Evolutionary conservation across 331 rosid species (phyloP).

Genomic region (Prunus yedoensis): DNA sequence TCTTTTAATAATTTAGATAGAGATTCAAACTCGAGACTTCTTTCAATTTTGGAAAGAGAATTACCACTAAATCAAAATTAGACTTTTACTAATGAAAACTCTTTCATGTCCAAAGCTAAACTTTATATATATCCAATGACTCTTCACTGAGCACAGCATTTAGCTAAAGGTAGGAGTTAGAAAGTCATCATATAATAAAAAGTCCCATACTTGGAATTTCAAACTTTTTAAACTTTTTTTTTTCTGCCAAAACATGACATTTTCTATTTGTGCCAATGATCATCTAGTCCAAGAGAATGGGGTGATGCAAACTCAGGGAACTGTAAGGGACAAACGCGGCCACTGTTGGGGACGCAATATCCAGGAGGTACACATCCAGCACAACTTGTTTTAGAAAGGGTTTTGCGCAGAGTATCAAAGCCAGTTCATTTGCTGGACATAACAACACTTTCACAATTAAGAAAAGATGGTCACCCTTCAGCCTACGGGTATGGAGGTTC

Average conservation of each 20-base stretch:
- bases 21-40: too few relatives aligned
- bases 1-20: too few relatives aligned
- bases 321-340: slow-evolving; percentile 54
- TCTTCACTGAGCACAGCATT: too few relatives aligned
- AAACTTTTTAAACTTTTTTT: neutral
- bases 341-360: slow-evolving; percentile 23
- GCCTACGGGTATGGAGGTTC: slow-evolving; percentile 15
- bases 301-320: slow-evolving; percentile 14
- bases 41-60: too few relatives aligned
- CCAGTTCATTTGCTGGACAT: slow-evolving; percentile 38
- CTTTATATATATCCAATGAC: too few relatives aligned
- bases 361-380: slow-evolving; percentile 24
- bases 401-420: slow-evolving; percentile 5
- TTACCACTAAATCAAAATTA: too few relatives aligned
- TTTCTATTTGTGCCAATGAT: neutral
- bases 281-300: slow-evolving; percentile 17
- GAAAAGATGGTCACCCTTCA: slow-evolving; percentile 48
- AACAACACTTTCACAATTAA: slow-evolving; percentile 37
- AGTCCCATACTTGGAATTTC: neutral
- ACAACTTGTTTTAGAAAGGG: slow-evolving; percentile 23
- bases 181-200: neutral
- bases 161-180: neutral
- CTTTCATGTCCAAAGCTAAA: too few relatives aligned
- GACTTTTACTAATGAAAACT: too few relatives aligned
- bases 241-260: neutral